Percentiles rank a stretch among this genome's conserved stretches.
Evolutionary conservation across 2,329 filamentous ascomycete genomes (phyloP).

Genomic region (Penicillium polonicum): DNA sequence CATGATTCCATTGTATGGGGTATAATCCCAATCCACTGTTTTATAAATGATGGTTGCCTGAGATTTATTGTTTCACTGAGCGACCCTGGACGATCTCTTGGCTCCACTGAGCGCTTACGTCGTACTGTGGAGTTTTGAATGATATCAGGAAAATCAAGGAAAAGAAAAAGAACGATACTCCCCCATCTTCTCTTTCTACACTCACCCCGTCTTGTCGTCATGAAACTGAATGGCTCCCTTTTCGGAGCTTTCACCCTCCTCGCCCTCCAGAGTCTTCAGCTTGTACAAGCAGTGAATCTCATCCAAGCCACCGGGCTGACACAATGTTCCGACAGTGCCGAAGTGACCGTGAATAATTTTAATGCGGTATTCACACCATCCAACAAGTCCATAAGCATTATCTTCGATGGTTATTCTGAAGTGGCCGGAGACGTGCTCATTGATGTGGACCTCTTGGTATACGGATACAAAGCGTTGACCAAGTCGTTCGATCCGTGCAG

Average conservation of each 20-base stretch:
- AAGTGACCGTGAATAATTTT: constrained; percentile 20
- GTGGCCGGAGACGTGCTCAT: constrained; percentile 79
- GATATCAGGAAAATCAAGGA: constrained; percentile 8
- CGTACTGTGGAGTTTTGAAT: constrained; percentile 12
- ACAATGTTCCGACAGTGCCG: constrained; percentile 18
- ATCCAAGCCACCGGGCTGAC: constrained; percentile 19
- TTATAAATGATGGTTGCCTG: constrained; percentile 3
- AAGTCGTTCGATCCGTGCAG: constrained; percentile 73
- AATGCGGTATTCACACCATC: constrained; percentile 45
- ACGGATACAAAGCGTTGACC: constrained; percentile 72
- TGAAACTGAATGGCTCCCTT: constrained; percentile 5
- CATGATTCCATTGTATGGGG: background rate
- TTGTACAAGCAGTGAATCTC: constrained; percentile 16
- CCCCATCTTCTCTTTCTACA: background rate
- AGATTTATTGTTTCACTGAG: background rate
- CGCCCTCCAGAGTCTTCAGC: constrained; percentile 2
- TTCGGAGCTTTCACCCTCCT: constrained; percentile 5
- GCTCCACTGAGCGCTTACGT: constrained; percentile 13
- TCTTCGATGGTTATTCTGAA: constrained; percentile 78
- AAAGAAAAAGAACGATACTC: background rate
- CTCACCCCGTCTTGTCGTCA: constrained; percentile 6
- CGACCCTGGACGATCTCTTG: constrained; percentile 6
- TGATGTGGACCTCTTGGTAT: constrained; percentile 72
- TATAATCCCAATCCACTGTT: background rate
- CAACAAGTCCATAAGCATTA: constrained; percentile 45